Conservation (phyloP, 2,329 filamentous ascomycete genomes). For the Ploettnerulaceae sp. region DNA sequence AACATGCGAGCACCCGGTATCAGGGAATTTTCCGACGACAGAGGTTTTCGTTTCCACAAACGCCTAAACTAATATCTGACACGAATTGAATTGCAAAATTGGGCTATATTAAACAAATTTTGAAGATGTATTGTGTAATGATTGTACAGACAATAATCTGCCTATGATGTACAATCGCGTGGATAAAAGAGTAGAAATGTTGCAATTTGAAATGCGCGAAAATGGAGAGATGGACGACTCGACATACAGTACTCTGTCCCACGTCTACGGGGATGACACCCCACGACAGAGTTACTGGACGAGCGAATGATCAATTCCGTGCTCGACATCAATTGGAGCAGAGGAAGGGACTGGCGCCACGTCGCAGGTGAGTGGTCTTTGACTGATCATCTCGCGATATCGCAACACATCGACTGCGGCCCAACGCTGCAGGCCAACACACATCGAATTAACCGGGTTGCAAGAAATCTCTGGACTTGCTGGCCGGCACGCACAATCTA, state of each 20-base stretch:
- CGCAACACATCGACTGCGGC: conserved; percentile 26
- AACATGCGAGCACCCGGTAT: conserved; percentile 31
- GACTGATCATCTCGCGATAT: conserved; percentile 24
- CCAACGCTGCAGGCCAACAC: conserved; percentile 30
- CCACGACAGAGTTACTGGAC: conserved; percentile 28
- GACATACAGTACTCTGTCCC: conserved; percentile 11
- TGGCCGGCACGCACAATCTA: conserved; percentile 18
- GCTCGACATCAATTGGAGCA: conserved; percentile 29
- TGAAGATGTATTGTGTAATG: conserved; percentile 18
- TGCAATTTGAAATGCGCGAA: conserved; percentile 22
- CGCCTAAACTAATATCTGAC: neutral
- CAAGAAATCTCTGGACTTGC: conserved; percentile 20
- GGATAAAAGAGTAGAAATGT: conserved; percentile 14
- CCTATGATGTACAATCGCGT: conserved; percentile 15
- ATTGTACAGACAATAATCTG: conserved; percentile 17
- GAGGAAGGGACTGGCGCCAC: conserved; percentile 29
- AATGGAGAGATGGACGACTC: conserved; percentile 14
- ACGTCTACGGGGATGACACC: conserved; percentile 17
- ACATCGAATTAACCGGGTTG: conserved; percentile 21
- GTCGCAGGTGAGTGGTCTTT: conserved; percentile 26
- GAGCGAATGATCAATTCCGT: conserved; percentile 30
- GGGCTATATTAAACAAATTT: conserved; percentile 4
- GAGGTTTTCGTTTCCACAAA: conserved; percentile 1
- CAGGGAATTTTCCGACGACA: conserved; percentile 10
- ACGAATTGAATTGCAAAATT: neutral